Percentiles rank a stretch among this genome's conserved stretches.
Evolutionary conservation across 1,139 yeast genomes (phyloP).

Genomic region (Blastobotrys arbuscula): DNA sequence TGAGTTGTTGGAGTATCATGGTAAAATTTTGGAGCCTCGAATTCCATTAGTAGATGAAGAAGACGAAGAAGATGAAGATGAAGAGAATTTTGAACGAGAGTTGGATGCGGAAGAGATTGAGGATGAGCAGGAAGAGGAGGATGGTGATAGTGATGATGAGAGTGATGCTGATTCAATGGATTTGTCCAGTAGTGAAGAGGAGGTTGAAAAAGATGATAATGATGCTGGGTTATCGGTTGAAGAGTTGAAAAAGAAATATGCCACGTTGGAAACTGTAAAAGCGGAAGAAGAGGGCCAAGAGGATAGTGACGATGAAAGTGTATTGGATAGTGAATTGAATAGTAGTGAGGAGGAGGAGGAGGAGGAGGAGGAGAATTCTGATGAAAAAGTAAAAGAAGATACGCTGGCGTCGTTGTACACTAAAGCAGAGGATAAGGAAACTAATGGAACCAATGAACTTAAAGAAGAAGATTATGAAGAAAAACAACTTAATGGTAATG

Average conservation of each 20-base stretch:
- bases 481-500: constrained; percentile 12
- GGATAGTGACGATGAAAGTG: constrained; percentile 21
- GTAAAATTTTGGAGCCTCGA: constrained; percentile 84
- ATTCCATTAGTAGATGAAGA: constrained; percentile 40
- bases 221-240: constrained; percentile 61
- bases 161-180: constrained; percentile 25
- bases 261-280: constrained; percentile 38
- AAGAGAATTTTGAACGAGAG: constrained; percentile 25
- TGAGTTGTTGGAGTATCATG: constrained; percentile 85
- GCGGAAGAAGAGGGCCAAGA: constrained; percentile 21
- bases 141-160: constrained; percentile 21
- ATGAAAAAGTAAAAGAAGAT: constrained; percentile 18
- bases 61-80: constrained; percentile 19
- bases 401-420: constrained; percentile 16
- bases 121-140: constrained; percentile 21
- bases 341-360: constrained; percentile 24
- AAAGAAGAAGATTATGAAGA: constrained; percentile 15
- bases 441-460: constrained; percentile 1
- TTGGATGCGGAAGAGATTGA: constrained; percentile 26
- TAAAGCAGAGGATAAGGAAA: constrained; percentile 15
- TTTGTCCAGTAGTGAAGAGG: constrained; percentile 29
- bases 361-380: constrained; percentile 20
- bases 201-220: constrained; percentile 34
- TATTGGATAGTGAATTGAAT: constrained; percentile 28
- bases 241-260: constrained; percentile 60